Evolutionary conservation across 1,284 basidiomycete genomes (phyloP).

Genomic region (Phenoliferia sp.): DNA sequence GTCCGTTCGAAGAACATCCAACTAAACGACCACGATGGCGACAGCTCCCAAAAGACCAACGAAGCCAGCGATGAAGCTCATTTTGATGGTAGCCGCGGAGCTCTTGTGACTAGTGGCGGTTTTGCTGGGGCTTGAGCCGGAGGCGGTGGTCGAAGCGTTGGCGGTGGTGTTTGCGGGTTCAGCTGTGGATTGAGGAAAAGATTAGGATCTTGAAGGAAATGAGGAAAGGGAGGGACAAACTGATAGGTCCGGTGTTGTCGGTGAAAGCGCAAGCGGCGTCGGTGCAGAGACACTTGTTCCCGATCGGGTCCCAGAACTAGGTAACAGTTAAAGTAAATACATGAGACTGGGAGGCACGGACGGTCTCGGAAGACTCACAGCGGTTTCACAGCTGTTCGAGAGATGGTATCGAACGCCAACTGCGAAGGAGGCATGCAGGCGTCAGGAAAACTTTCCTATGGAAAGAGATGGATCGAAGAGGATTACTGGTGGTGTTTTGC

Average conservation of each 20-base stretch:
- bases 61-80: no score
- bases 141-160: no score
- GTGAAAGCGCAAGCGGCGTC: constrained; percentile 56
- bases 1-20: no score
- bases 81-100: no score
- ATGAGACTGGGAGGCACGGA: not conserved
- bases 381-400: constrained; percentile 66
- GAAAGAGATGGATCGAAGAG: not conserved
- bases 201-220: no score
- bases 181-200: no score
- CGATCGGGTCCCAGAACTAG: constrained; percentile 54
- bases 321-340: not conserved
- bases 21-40: no score
- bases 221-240: not conserved
- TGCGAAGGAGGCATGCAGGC: constrained; percentile 31
- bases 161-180: no score
- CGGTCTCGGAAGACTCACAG: constrained; percentile 33
- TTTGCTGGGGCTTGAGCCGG: no score
- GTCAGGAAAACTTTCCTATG: no score
- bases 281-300: constrained; percentile 59
- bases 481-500: constrained; percentile 46
- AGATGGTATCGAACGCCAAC: constrained; percentile 45
- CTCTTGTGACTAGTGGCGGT: no score
- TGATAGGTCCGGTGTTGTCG: constrained; percentile 62
- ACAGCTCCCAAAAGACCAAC: no score